Conservation (phyloP, 371 early-diverging fungal species). For the Hamiltosporidium tvaerminnensis region DNA sequence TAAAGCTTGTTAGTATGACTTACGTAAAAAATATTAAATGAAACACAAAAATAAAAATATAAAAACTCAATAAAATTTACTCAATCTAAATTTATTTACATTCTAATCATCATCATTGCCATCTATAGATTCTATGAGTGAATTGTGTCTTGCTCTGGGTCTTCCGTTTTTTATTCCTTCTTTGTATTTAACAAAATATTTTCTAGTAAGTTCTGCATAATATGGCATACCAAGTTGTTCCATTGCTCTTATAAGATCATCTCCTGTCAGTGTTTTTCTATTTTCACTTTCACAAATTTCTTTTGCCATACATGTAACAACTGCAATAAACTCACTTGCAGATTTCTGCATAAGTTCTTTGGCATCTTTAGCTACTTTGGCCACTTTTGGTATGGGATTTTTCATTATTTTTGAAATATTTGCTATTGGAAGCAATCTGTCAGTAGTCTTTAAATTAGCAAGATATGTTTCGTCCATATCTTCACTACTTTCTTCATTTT, state of each 20-base stretch:
- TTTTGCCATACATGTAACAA: conserved; percentile 76
- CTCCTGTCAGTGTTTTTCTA: conserved; percentile 94
- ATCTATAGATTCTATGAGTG: no score
- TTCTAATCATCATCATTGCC: no score
- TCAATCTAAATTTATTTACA: no score
- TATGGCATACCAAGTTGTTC: conserved; percentile 89
- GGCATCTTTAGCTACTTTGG: conserved; percentile 94
- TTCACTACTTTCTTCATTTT: no score
- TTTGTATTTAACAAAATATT: conserved; percentile 72
- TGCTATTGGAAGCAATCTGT: conserved; percentile 77
- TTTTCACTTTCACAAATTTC: conserved; percentile 60
- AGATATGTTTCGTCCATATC: no score
- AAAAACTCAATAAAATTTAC: no score
- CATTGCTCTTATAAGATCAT: conserved; percentile 95
- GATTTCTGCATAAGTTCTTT: conserved; percentile 93
- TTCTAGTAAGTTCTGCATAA: conserved; percentile 76
- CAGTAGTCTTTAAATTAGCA: conserved; percentile 39
- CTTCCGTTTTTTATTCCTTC: conserved; percentile 46
- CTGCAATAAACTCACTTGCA: conserved; percentile 93
- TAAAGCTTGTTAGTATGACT: no score
- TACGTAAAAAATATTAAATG: no score
- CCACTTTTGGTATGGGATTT: conserved; percentile 77
- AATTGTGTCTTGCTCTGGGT: neutral
- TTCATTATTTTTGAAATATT: conserved; percentile 98
- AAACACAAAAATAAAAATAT: no score